Base-by-base conservation (phyloP, 164 flowering plant species). In the Liquidambar formosana region DNA sequence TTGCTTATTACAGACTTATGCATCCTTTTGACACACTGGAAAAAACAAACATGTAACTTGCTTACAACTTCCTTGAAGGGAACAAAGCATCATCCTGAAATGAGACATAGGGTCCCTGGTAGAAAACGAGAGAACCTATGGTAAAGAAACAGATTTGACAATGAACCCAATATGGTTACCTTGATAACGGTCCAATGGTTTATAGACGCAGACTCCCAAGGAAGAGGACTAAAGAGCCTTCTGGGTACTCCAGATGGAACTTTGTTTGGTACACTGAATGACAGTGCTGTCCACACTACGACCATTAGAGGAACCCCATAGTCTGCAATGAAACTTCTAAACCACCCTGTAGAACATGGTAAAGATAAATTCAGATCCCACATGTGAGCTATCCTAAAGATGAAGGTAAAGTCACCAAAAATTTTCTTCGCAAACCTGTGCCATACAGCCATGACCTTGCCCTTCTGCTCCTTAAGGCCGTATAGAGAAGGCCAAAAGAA, bases 221-320 rank as follows among this genome's bases (percentile, higher is more conserved):
- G 82, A 11, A 78, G 78, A 72, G 86, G 86, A 45, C 81, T 71
- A 25, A 63, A 70, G 25, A 85, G 82, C 60, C 85, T 72, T 61
- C 89, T 70, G 2, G 89, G 89, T 65, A 85, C 80, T 22, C 81
- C 85, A 19, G 75, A 51, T 0, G 89, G 86, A 61, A 79, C 74
- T 64, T 76, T 65, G 48, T 70, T 60, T 18, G 86, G 82, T 5
- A 81, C 68, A 52, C 66, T 44, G 41, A 66, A 85, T 19, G 89
- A 83, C 44, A 85, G 63, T 5, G 75, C 83, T 5, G 89, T 78
- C 89, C 89, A 85, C 19, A 81, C 49, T 19, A 85, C 25, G 47
- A 83, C 80, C 86, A 81, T 79, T n/a, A 85, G 53, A 10, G 89
- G 86, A 76, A 85, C 89, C 2, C 89, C 89, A 69, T 83, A 85